Base-by-base conservation (phyloP, 225 moss, liverwort and hornwort genomes). In the Physcomitrium patens region DNA sequence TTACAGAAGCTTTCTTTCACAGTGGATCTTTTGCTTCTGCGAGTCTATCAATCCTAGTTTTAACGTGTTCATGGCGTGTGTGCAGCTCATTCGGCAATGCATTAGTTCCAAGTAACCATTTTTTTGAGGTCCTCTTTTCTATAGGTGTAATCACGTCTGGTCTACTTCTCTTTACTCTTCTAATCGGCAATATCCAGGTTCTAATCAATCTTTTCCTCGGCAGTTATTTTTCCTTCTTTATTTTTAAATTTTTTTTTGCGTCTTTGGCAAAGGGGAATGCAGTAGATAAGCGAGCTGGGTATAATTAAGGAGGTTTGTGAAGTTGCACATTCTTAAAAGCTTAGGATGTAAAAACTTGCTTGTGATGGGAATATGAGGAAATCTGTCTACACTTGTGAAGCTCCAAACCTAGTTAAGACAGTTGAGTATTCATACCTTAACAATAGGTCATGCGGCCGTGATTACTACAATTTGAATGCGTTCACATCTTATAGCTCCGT, bases 111-210 rank as follows among this genome's bases (percentile, higher is more conserved):
- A 89, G 77, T 77, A 84, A 92, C 73, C 83, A 87, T 48, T 61
- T 86, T 27, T 64, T 82, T 22, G 91, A 89, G 75, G 76, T 83
- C 19, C 61, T 63, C 2, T 92, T 92, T 63, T 68, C 85, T 51
- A 85, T 92, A 5, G 13, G 79, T 47, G 85, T 92, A 5, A 76
- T 92, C 1, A 89, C 83, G 0, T 89, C 78, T 58, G 91, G 91
- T 47, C 82, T 92, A 43, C 78, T 92, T 22, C 78, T 92, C 63
- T 89, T 92, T 52, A 82, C 89, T 1, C 80, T 92, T 76, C 82
- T 92, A 51, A 87, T 92, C 43, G 89, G 89, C 43, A 92, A 92
- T 61, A 92, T 89, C 27, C 82, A 92, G 87, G 91, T 92, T 72
- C 60, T 49, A 28, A 48, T 48, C 47, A 28, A 15, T 63, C 68